A percentile compares a stretch with the other conserved stretches of the same genome.
These are phyloP conservation scores for Mayamaea pseudoterrestris DNA, from an alignment of 108 stramenopile genomes.

Conservation along the genomic window DNA sequence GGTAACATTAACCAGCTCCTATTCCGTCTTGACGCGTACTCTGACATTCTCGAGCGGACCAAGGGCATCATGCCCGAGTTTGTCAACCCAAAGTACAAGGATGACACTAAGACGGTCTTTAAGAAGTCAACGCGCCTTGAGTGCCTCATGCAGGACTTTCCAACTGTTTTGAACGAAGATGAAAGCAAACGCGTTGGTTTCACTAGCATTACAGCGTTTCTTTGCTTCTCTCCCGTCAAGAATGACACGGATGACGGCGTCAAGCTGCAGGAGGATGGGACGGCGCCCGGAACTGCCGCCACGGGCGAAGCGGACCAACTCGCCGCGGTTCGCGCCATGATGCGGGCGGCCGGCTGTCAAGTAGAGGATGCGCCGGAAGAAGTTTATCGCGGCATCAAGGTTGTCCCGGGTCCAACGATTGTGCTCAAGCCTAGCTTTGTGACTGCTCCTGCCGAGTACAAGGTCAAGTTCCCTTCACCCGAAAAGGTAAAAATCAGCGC, in stretches of 20 bases:
- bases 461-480: constrained; percentile 50
- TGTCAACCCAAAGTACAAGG: constrained; percentile 99
- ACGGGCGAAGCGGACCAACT: constrained; percentile 92
- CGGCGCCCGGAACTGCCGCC: constrained; percentile 81
- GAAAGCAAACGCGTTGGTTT: constrained; percentile 84
- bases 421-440: constrained; percentile 69
- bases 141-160: constrained; percentile 99
- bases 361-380: constrained; percentile 37
- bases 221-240: constrained; percentile 94
- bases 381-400: constrained; percentile 45
- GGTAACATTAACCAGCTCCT: constrained; percentile 96
- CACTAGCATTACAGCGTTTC: constrained; percentile 72
- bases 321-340: constrained; percentile 33
- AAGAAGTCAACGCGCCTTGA: constrained; percentile 98
- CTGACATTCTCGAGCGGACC: constrained; percentile 53
- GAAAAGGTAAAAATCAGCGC: constrained; percentile 63
- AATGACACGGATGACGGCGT: constrained; percentile 85
- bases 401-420: constrained; percentile 61
- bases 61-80: constrained; percentile 87
- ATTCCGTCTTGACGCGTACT: constrained; percentile 79
- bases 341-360: constrained; percentile 58
- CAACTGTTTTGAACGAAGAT: constrained; percentile 63
- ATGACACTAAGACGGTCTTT: constrained; percentile 84
- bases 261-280: constrained; percentile 64
- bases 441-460: constrained; percentile 51